These are phyloP conservation scores for Phytophthora sansomeana DNA, from an alignment of 352 stramenopile species.

Conservation along the genomic window DNA sequence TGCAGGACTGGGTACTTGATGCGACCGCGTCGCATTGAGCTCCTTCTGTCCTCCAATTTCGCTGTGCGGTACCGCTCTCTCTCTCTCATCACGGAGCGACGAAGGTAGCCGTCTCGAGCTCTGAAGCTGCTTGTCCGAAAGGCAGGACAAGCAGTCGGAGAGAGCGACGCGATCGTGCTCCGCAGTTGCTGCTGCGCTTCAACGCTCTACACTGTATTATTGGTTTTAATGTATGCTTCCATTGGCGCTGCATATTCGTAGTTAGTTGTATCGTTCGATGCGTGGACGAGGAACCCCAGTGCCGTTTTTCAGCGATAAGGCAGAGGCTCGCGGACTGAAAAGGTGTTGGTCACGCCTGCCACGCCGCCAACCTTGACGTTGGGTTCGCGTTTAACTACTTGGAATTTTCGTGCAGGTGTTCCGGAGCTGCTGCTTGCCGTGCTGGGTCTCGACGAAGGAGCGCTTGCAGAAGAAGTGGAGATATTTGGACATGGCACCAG, in stretches of 20 bases:
- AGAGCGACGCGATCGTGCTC: conserved; percentile 26
- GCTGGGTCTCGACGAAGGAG: conserved; percentile 25
- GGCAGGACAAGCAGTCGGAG: conserved; percentile 28
- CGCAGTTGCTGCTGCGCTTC: conserved; percentile 28
- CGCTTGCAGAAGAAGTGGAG: background rate
- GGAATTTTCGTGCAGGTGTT: conserved; percentile 47
- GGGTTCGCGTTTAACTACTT: conserved; percentile 53
- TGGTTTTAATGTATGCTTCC: conserved; percentile 44
- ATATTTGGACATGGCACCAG: conserved; percentile 9
- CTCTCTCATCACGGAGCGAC: conserved; percentile 16
- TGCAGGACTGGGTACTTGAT: conserved; percentile 27
- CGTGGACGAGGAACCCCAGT: background rate
- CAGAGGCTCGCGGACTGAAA: conserved; percentile 56
- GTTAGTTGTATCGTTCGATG: conserved; percentile 14
- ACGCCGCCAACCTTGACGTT: conserved; percentile 41
- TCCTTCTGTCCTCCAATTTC: conserved; percentile 18
- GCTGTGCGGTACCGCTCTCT: conserved; percentile 34
- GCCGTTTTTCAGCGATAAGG: conserved; percentile 56
- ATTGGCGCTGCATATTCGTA: conserved; percentile 39
- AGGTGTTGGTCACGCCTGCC: conserved; percentile 47
- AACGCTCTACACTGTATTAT: conserved; percentile 42
- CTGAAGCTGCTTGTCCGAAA: conserved; percentile 1
- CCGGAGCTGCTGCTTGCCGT: conserved; percentile 11
- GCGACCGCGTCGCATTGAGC: conserved; percentile 2
- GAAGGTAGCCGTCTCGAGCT: conserved; percentile 25